Conservation (phyloP, 2,329 filamentous ascomycete genomes). For the Hypoxylon sp. region DNA sequence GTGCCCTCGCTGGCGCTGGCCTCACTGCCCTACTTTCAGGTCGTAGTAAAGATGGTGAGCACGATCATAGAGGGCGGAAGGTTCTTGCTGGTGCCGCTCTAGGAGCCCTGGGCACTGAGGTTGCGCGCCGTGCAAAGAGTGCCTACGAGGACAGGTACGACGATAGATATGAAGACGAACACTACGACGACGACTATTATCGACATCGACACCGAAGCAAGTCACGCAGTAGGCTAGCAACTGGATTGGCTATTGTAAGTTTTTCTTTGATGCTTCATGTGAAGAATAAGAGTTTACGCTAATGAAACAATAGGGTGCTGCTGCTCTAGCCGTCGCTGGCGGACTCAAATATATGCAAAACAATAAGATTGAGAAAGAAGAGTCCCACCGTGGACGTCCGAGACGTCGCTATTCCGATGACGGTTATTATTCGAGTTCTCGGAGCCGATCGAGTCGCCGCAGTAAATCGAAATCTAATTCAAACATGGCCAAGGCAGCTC, state of each 20-base stretch:
- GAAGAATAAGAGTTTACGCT: conserved; percentile 7
- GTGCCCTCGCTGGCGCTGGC: conserved; percentile 75
- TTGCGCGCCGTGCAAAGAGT: conserved; percentile 71
- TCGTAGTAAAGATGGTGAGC: conserved; percentile 66
- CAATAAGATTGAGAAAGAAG: conserved; percentile 72
- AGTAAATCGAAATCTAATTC: conserved; percentile 53
- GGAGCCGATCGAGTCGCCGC: conserved; percentile 58
- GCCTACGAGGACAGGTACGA: conserved; percentile 70
- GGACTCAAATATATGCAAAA: conserved; percentile 75
- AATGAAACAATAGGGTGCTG: conserved; percentile 59
- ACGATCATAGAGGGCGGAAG: conserved; percentile 69
- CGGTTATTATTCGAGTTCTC: conserved; percentile 63
- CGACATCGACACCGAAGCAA: conserved; percentile 59
- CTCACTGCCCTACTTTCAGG: conserved; percentile 71
- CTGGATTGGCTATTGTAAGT: conserved; percentile 71
- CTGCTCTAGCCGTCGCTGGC: conserved; percentile 75
- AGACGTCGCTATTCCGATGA: conserved; percentile 63
- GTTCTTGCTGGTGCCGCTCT: conserved; percentile 73
- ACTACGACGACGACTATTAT: conserved; percentile 55
- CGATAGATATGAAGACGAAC: conserved; percentile 56
- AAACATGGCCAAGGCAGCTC: conserved; percentile 68
- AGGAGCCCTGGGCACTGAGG: conserved; percentile 74
- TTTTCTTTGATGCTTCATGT: background rate
- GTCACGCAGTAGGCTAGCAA: conserved; percentile 66
- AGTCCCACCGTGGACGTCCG: conserved; percentile 69